Base-by-base conservation (phyloP, 2,329 filamentous ascomycete species). In the Colletotrichum limetticola region DNA sequence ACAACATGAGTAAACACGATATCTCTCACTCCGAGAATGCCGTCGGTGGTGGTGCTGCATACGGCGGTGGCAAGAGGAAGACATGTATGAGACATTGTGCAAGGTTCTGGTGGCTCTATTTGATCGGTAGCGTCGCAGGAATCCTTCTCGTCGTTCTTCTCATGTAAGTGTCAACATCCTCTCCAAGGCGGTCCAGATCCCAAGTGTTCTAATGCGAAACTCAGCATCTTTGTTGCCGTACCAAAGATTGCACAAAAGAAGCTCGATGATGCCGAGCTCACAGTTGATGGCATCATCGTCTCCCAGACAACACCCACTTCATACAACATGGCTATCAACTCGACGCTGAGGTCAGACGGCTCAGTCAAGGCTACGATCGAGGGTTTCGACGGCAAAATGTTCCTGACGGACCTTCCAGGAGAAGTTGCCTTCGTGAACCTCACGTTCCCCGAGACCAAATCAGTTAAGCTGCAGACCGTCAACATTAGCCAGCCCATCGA, bases 81-180 rank as follows among this genome's bases (percentile, higher is more conserved):
- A 79, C 79, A 35, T 82, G 83, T 75, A 81, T 82, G 68, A 82
- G 84, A 59, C 88, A 90, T 78, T 87, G 86, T 79, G 85, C 81
- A 78, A 85, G 83, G 76, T 91, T 88, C 76, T 92, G 91, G 91
- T 92, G 91, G 90, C 77, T 86, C 74, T 86, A 91, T 76, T 79
- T 91, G 71, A 82, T 92, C 71, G 78, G 85, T 19, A 79, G 90
- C 64, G 78, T 87, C 69, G 75, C 85, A 73, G 80, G 90, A 57
- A 79, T 87, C 56, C 84, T 90, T 42, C 80, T 93, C 16, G 83
- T 91, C 49, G 86, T 93, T 22, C 84, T 89, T 52, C 82, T 91
- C 52, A 80, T 92, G 91, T 92, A 84, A 87, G 90, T 87, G 32
- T 56, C 32, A 32, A 26, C 19, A 11, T 16, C 16, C 26, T 55